These are phyloP conservation scores for Claviceps monticola DNA, from an alignment of 2,329 filamentous ascomycete genomes.

Conservation along the genomic window DNA sequence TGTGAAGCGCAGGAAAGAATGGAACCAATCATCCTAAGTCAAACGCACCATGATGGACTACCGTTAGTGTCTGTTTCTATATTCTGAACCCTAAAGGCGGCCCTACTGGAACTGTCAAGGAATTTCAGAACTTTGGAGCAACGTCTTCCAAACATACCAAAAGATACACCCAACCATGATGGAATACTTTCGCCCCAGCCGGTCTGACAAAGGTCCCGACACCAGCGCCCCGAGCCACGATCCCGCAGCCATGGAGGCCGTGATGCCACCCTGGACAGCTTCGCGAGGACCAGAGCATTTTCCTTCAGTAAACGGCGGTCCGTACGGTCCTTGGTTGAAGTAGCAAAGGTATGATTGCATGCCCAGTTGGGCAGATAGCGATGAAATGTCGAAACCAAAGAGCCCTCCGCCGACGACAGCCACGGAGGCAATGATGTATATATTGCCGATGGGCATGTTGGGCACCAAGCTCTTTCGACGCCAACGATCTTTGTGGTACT, in stretches of 20 bases:
- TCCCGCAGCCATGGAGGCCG: constrained; percentile 36
- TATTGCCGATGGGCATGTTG: constrained; percentile 19
- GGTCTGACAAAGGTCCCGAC: constrained; percentile 36
- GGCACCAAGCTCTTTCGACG: neutral
- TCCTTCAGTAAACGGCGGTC: constrained; percentile 17
- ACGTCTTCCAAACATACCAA: constrained; percentile 26
- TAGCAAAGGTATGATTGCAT: constrained; percentile 24
- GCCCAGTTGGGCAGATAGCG: constrained; percentile 33
- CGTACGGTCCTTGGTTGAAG: constrained; percentile 22
- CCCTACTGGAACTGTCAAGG: too few relatives aligned
- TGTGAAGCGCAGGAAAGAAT: constrained; percentile 30
- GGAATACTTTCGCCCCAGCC: constrained; percentile 32
- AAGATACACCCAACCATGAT: constrained; percentile 36
- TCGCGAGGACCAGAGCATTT: constrained; percentile 23
- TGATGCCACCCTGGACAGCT: constrained; percentile 36
- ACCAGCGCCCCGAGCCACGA: constrained; percentile 35
- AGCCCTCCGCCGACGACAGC: constrained; percentile 26
- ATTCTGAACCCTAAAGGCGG: too few relatives aligned
- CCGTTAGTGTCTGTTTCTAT: neutral
- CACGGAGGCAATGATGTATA: constrained; percentile 22
- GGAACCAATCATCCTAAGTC: constrained; percentile 32
- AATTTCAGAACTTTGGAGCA: neutral
- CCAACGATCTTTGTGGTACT: neutral
- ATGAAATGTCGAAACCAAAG: constrained; percentile 57
- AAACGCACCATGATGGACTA: neutral